phyloP scores from a whole-genome alignment of 2,329 filamentous ascomycete species.

The Hymenoscyphus albidus region DNA sequence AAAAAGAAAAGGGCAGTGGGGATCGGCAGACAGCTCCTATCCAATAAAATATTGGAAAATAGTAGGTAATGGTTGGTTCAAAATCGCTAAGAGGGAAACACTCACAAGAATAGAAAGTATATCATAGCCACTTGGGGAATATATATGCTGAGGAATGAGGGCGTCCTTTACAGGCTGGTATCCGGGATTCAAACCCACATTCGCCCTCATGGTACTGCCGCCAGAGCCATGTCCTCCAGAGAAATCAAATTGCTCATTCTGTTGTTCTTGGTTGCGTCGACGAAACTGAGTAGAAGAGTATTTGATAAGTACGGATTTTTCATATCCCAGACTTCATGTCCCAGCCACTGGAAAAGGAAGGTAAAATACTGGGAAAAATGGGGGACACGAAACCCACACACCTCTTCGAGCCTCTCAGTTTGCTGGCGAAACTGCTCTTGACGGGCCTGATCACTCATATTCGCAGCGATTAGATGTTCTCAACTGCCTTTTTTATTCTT shows the following conservation, averaged over 20 bases:
- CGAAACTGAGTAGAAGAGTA: background rate
- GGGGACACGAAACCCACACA: slow-evolving; percentile 6
- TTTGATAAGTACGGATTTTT: background rate
- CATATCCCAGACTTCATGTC: too few relatives aligned
- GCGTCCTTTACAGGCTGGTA: background rate
- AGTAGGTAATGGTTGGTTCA: background rate
- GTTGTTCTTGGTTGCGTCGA: background rate
- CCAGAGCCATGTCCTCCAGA: background rate
- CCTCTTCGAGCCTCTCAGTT: slow-evolving; percentile 21
- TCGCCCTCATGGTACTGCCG: background rate
- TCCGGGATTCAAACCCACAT: background rate
- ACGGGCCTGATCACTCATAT: slow-evolving; percentile 14
- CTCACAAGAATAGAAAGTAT: slow-evolving; percentile 9
- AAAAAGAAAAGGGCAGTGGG: background rate
- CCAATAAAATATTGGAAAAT: background rate
- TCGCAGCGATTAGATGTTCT: background rate
- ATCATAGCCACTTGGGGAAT: slow-evolving; percentile 7
- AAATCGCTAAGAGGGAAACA: background rate
- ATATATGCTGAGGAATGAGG: slow-evolving; percentile 2
- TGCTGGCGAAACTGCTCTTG: slow-evolving; percentile 17
- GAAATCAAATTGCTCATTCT: background rate
- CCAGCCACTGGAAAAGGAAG: background rate
- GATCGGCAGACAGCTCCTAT: background rate
- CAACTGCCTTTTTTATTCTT: background rate
- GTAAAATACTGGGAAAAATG: background rate